Conservation (phyloP, 2,329 filamentous ascomycete genomes). For the Clarireedia monteithiana region DNA sequence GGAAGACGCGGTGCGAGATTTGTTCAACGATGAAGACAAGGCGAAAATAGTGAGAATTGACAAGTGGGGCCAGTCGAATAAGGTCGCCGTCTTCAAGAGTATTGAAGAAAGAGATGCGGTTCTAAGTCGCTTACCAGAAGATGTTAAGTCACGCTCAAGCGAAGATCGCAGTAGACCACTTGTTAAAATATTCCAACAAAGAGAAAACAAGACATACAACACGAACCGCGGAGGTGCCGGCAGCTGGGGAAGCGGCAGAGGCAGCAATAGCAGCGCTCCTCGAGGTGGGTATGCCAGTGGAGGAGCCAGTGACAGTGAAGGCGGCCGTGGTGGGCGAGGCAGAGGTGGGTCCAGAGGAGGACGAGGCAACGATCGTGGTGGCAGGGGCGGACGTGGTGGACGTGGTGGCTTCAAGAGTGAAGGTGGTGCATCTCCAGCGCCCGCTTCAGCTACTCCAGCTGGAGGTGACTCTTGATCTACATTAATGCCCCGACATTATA, state of each 20-base stretch:
- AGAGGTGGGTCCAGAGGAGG: conserved; percentile 45
- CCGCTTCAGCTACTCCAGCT: conserved; percentile 41
- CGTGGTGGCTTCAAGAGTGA: conserved; percentile 52
- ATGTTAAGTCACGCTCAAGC: conserved; percentile 62
- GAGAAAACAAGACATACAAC: conserved; percentile 46
- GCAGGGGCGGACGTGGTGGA: conserved; percentile 47
- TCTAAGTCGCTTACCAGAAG: conserved; percentile 64
- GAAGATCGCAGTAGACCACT: conserved; percentile 72
- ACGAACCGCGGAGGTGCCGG: conserved; percentile 57
- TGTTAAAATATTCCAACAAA: conserved; percentile 75
- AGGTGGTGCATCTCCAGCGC: conserved; percentile 37
- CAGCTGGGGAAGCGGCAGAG: conserved; percentile 59
- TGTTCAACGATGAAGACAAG: conserved; percentile 78
- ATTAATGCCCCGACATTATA: neutral
- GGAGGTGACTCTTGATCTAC: conserved; percentile 22
- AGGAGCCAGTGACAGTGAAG: conserved; percentile 67
- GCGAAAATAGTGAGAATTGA: conserved; percentile 72
- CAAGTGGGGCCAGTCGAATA: conserved; percentile 72
- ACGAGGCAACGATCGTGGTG: conserved; percentile 46
- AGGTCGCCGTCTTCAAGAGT: conserved; percentile 78
- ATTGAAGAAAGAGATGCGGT: conserved; percentile 74
- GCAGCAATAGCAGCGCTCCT: conserved; percentile 44
- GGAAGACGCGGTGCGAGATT: conserved; percentile 72
- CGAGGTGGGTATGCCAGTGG: conserved; percentile 79
- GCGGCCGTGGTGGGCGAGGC: conserved; percentile 46